Evolutionary conservation across 768 basidiomycete genomes (phyloP).

Genomic region (Zangia roseola): DNA sequence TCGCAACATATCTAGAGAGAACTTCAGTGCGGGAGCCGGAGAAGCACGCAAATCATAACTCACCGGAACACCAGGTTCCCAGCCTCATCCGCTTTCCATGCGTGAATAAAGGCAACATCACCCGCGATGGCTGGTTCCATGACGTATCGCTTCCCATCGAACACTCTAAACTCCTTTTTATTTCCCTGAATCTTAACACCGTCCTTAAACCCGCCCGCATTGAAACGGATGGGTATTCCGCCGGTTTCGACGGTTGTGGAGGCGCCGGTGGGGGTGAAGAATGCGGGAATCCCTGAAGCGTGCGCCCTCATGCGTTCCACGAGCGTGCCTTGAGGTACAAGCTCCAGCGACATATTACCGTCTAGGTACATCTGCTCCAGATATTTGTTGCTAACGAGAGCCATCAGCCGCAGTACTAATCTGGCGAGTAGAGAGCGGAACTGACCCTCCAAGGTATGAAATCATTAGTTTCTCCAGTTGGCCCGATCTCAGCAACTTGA

Average conservation of each 20-base stretch:
- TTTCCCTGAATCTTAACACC: slow-evolving; percentile 70
- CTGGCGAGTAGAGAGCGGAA: not conserved
- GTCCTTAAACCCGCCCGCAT: slow-evolving; percentile 63
- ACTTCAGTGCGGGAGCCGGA: not conserved
- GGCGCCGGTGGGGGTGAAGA: slow-evolving; percentile 86
- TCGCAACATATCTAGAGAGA: slow-evolving; percentile 65
- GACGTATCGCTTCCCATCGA: slow-evolving; percentile 73
- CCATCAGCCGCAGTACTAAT: not conserved
- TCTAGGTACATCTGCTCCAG: slow-evolving; percentile 78
- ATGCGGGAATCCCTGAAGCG: slow-evolving; percentile 83
- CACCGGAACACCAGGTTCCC: slow-evolving; percentile 88
- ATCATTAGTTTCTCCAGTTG: slow-evolving; percentile 81
- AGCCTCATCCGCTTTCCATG: slow-evolving; percentile 89
- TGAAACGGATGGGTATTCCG: slow-evolving; percentile 73
- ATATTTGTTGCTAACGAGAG: slow-evolving; percentile 63
- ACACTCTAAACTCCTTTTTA: slow-evolving; percentile 69
- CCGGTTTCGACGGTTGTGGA: slow-evolving; percentile 76
- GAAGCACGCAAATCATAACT: slow-evolving; percentile 1
- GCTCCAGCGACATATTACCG: slow-evolving; percentile 79
- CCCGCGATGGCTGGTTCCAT: slow-evolving; percentile 76
- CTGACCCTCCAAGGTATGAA: slow-evolving; percentile 82
- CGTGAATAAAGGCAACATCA: slow-evolving; percentile 79
- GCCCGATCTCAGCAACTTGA: slow-evolving; percentile 66
- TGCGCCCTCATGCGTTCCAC: slow-evolving; percentile 84
- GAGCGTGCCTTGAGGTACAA: slow-evolving; percentile 90